Evolutionary conservation across 164 flowering plant species (phyloP), one percentile per base, ranked within the genome.

Genomic region (Vitis rupestris): DNA sequence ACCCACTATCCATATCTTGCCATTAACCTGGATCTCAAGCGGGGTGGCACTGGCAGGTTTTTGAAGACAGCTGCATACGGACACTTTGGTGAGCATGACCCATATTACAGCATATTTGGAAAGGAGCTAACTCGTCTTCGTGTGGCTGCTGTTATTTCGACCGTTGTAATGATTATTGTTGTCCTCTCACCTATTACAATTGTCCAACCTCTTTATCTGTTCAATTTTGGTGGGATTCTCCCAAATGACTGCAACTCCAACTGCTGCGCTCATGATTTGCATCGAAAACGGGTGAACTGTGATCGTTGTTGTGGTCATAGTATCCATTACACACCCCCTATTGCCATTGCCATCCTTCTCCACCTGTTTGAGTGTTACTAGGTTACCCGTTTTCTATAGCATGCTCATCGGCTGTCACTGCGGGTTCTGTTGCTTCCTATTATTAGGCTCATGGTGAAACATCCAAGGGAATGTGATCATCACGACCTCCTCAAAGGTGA

Each of bases 361-460:
- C 99, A 95, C 80, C 78, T 95, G 57, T 86, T 95, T 78, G 97
- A 97, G 16, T 82, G 94, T 72, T 95, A 85, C 77, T 95, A 98
- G 99, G 96, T 93, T 27, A 93, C 98, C 2, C 91, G 66, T 95
- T 95, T 72, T 72, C 91, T 47, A 79, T 82, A 30, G 98, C 98
- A 29, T 86, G 82, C 77, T 95, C 99, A 13, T 84, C 96, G 27
- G 91, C 99, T 15, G 96, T 93, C n/a, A 87, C 91, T 80, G 98
- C 99, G 3, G 98, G 99, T 23, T 91, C 99, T 68, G 99, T 95
- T 71, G 98, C 99, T 64, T 93, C 98, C 4, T 91, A 93, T 17
- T 17, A 17, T 17, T 17, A 17, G 19, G 19, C 19, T 17, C 19
- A 17, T 17, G 19, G 19, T 17, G 19, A 17, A 17, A 17, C 19